Conservation (phyloP, 2,329 filamentous ascomycete genomes). For the Bipolaris oryzae region DNA sequence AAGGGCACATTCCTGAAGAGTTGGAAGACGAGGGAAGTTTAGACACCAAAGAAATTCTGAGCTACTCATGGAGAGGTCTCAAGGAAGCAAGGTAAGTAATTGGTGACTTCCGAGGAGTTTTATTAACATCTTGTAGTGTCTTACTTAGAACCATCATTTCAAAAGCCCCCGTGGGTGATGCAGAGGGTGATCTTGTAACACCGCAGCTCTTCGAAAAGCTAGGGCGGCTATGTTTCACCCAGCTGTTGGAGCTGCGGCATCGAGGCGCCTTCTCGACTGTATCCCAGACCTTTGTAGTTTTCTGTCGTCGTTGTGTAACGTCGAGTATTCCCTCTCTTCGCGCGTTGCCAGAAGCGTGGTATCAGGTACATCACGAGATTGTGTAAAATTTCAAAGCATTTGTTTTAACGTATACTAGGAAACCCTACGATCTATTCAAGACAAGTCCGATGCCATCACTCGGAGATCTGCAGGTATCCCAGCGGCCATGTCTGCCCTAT, state of each 20-base stretch:
- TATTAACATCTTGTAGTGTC: constrained; percentile 60
- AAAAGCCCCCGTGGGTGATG: constrained; percentile 44
- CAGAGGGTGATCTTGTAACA: constrained; percentile 26
- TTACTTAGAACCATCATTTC: constrained; percentile 61
- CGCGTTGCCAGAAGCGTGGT: constrained; percentile 69
- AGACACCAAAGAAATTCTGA: constrained; percentile 86
- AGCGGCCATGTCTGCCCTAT: constrained; percentile 79
- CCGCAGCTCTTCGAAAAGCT: constrained; percentile 66
- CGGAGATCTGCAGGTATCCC: constrained; percentile 91
- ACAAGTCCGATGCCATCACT: constrained; percentile 79
- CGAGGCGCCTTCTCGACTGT: constrained; percentile 94
- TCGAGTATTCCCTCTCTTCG: constrained; percentile 54
- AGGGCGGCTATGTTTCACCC: constrained; percentile 77
- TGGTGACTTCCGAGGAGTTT: no score
- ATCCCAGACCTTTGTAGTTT: constrained; percentile 81
- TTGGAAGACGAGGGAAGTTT: constrained; percentile 73
- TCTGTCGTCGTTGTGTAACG: constrained; percentile 71
- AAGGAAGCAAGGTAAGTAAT: constrained; percentile 81
- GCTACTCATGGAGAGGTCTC: constrained; percentile 93
- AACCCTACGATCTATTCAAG: constrained; percentile 72
- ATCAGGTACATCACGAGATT: constrained; percentile 51
- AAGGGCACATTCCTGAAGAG: constrained; percentile 81
- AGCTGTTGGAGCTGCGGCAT: constrained; percentile 83
- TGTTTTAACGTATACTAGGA: constrained; percentile 51
- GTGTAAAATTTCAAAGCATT: neutral